Evolutionary conservation across 306 rosid species (phyloP), one percentile per base, ranked within the genome.

Genomic region (Cyamopsis tetragonoloba): DNA sequence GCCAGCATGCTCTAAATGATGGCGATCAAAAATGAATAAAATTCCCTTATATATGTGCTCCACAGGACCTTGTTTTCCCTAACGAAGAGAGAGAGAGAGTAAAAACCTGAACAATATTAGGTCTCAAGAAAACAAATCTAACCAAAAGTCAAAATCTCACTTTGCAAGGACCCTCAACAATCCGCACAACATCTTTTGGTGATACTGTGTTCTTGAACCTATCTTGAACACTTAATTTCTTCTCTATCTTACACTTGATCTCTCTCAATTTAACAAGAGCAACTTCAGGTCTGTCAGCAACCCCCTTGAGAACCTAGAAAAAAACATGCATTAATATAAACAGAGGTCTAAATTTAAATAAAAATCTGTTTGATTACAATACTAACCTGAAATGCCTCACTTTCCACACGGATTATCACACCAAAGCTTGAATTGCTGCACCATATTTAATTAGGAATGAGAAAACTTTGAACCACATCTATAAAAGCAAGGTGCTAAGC

Each of bases 51-150:
- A 85, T 74, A 95, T 88, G 82, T 95, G 99, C 68, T 95, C 96
- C 77, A 95, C 99, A 3, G 97, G 95, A 66, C 99, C 99, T 88
- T 88, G 97, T 77, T 88, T 95, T 14, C 96, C 99, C 99, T 95
- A 41, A 22, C 59, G 27, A 50, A 68, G 24, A 47, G 50, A 41
- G 65, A 10, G 18, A 68, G 6, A 1, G 19, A 11, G n/a, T 13
- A 44, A 54, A 47, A 23, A 8, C 39, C 20, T 14, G 28, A 68
- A 70, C 24, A 67, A 41, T 30, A 35, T 53, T 59, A 50, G 54
- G 55, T 55, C 67, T 44, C 35, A 59, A 31, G 44, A 77, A 56
- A n/a, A 79, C 14, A 30, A 68, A 75, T 26, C 35, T 44, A 57
- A 32, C 64, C 65, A 69, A 19, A 64, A 49, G 66, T 62, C 61